phyloP scores from a whole-genome alignment of 2,329 filamentous ascomycete genomes.

The Aspergillus costaricaensis region DNA sequence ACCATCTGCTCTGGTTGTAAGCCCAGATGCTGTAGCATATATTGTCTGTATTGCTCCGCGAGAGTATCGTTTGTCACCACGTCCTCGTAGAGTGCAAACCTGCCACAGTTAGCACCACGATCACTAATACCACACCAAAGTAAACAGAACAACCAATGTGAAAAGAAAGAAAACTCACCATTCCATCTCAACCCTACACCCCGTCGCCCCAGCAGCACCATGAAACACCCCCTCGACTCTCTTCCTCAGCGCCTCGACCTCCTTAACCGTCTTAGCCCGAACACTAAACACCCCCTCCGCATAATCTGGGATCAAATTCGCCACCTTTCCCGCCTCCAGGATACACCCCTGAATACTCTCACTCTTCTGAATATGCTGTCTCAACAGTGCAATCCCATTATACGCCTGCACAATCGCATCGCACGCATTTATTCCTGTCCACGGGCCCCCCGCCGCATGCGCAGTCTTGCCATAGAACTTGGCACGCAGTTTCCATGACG shows the following conservation, averaged over 20 bases:
- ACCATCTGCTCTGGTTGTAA: background rate
- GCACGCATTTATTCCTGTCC: background rate
- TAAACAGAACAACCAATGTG: too few species aligned
- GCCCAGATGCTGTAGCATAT: background rate
- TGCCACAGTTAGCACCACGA: background rate
- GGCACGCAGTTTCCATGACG: background rate
- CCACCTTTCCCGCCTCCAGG: background rate
- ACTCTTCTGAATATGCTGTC: constrained; percentile 2
- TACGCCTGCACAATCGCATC: constrained; percentile 3
- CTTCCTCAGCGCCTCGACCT: background rate
- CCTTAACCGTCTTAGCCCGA: background rate
- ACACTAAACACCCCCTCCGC: constrained; percentile 2
- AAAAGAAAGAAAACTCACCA: constrained; percentile 10
- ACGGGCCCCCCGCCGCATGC: background rate
- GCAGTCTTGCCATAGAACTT: constrained; percentile 1
- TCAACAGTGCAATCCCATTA: background rate
- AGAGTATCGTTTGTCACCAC: constrained; percentile 1
- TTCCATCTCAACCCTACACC: background rate
- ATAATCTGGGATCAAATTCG: background rate
- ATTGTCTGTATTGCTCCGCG: constrained; percentile 1
- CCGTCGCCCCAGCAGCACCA: background rate
- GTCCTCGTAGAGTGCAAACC: constrained; percentile 4
- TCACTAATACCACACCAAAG: too few species aligned
- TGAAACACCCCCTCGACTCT: background rate
- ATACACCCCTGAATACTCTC: constrained; percentile 6